These are phyloP conservation scores for Neurospora hispaniola DNA, from an alignment of 495 filamentous ascomycete genomes.

Conservation along the genomic window DNA sequence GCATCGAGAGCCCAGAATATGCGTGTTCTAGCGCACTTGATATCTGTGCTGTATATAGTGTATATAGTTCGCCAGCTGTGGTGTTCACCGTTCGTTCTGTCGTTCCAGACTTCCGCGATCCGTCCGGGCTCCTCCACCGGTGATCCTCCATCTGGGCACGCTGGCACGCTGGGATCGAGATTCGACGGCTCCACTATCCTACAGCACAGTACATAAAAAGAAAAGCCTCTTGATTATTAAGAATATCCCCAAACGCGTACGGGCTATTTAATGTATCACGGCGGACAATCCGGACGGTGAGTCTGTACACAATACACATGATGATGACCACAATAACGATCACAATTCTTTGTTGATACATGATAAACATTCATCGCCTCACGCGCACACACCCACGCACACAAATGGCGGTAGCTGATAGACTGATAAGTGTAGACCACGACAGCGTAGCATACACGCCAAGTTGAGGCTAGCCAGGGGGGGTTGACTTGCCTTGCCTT, in stretches of 20 bases:
- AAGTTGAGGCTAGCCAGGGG: background rate
- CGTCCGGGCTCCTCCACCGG: background rate
- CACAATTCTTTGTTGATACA: background rate
- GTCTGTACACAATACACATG: background rate
- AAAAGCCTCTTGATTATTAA: background rate
- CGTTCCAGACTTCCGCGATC: background rate
- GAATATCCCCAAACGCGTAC: background rate
- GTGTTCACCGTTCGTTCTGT: background rate
- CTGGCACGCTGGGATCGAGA: background rate
- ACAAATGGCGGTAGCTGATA: background rate
- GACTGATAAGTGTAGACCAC: background rate
- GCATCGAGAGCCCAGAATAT: background rate
- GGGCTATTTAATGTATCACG: background rate
- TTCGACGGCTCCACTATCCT: background rate
- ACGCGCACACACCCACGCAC: background rate
- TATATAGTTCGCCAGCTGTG: background rate
- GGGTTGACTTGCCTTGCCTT: too few relatives aligned
- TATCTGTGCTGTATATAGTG: background rate
- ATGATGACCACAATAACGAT: slow-evolving; percentile 7
- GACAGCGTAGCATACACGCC: background rate
- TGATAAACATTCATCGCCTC: background rate
- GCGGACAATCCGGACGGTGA: background rate
- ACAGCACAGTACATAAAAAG: background rate
- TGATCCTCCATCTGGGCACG: background rate
- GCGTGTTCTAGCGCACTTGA: background rate